Percentiles rank a stretch among this genome's conserved stretches.
Conservation (phyloP, 2,329 filamentous ascomycete genomes). For the Fusarium bactridioides region DNA sequence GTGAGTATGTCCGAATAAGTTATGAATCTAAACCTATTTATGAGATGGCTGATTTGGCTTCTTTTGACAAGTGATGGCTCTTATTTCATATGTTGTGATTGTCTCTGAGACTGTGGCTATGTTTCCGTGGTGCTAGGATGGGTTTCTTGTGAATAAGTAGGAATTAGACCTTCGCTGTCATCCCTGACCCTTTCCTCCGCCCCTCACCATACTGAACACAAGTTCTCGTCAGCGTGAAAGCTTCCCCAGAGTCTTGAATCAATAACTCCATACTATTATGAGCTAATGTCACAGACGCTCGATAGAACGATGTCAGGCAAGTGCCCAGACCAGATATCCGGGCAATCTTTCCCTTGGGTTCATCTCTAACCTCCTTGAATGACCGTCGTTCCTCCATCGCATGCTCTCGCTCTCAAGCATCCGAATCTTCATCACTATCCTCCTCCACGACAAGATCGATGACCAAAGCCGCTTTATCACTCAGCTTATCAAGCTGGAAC, state of each 20-base stretch:
- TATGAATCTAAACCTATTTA: rapidly evolving
- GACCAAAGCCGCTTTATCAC: constrained; percentile 1
- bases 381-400: rapidly evolving
- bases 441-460: constrained; percentile 16
- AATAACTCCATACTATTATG: neutral
- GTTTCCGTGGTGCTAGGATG: rapidly evolving
- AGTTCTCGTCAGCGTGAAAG: neutral
- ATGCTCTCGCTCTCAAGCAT: neutral
- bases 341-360: rapidly evolving
- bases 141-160: rapidly evolving
- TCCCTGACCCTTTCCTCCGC: neutral
- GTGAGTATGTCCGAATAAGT: neutral
- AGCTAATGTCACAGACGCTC: too few relatives aligned
- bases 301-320: neutral
- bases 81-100: rapidly evolving
- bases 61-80: neutral
- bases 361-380: neutral
- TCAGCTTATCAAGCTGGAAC: constrained; percentile 7
- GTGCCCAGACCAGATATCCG: rapidly evolving
- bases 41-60: neutral
- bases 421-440: constrained; percentile 3
- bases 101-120: rapidly evolving
- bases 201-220: neutral
- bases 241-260: neutral
- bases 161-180: rapidly evolving